Evolutionary conservation across 1,139 yeast species (phyloP).

Genomic region (Magnusiomyces paraingens): DNA sequence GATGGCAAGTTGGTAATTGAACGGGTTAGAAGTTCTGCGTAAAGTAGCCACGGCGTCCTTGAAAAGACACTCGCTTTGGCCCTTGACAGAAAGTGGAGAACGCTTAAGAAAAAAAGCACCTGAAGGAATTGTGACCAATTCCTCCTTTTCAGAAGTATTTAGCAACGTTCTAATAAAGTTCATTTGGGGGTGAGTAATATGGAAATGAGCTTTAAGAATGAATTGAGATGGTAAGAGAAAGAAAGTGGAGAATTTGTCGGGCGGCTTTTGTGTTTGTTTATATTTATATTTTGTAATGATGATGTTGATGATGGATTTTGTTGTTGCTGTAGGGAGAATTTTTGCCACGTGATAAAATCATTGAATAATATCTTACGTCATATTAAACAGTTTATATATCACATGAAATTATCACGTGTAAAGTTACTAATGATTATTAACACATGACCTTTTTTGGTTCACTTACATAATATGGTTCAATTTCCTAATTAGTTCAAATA

Average conservation of each 20-base stretch:
- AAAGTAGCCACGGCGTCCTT: slow-evolving; percentile 74
- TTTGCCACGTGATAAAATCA: no score
- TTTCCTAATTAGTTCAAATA: no score
- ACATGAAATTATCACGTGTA: no score
- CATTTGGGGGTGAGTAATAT: slow-evolving; percentile 40
- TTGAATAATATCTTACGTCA: no score
- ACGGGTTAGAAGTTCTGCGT: slow-evolving; percentile 60
- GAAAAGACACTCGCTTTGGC: slow-evolving; percentile 44
- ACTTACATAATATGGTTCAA: no score
- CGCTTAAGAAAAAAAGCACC: slow-evolving; percentile 79
- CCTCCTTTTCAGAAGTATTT: slow-evolving; percentile 57
- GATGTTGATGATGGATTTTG: no score
- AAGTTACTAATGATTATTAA: no score
- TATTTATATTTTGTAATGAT: neutral
- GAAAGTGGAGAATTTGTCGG: neutral
- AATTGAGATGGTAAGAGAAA: neutral
- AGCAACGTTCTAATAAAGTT: slow-evolving; percentile 70
- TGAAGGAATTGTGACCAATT: slow-evolving; percentile 63
- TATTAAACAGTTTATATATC: no score
- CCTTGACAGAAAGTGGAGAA: slow-evolving; percentile 16
- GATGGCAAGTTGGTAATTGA: slow-evolving; percentile 63
- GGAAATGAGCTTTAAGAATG: neutral
- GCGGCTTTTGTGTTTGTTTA: neutral
- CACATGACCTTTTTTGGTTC: no score
- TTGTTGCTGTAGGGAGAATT: no score